Conservation (phyloP, 331 rosid genomes). For the Malus hybrid region DNA sequence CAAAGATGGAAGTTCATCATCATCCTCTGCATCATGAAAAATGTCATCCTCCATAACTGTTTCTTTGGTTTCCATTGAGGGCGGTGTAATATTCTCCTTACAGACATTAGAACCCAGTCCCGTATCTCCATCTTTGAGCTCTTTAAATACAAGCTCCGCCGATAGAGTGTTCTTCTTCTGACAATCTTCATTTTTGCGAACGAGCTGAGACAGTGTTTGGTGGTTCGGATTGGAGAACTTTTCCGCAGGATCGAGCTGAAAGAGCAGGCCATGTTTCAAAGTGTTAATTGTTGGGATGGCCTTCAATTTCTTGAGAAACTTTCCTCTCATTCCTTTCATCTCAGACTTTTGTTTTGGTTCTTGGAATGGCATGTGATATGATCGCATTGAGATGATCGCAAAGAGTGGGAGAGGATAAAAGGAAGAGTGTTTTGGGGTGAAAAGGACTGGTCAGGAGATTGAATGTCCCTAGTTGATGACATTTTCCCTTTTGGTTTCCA, state of each 20-base stretch:
- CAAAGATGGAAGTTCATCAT: constrained; percentile 31
- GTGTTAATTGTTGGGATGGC: constrained; percentile 46
- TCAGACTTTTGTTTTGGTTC: constrained; percentile 7
- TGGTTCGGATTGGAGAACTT: constrained; percentile 23
- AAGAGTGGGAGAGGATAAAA: constrained; percentile 13
- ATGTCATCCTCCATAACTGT: neutral
- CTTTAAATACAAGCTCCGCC: constrained; percentile 1
- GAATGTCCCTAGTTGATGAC: constrained; percentile 29
- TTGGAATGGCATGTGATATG: constrained; percentile 25
- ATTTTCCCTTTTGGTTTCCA: constrained; percentile 30
- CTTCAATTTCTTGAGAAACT: constrained; percentile 48
- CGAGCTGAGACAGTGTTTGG: constrained; percentile 24
- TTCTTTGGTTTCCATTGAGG: constrained; percentile 17
- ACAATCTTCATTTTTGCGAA: constrained; percentile 23
- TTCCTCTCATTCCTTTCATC: constrained; percentile 56
- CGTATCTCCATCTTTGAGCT: constrained; percentile 34
- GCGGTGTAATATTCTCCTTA: constrained; percentile 17
- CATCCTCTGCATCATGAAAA: constrained; percentile 4
- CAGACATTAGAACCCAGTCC: constrained; percentile 20
- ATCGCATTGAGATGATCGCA: constrained; percentile 14
- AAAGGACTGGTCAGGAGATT: constrained; percentile 29
- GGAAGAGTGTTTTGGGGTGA: constrained; percentile 13
- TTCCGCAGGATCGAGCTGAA: constrained; percentile 39
- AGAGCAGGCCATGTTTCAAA: constrained; percentile 50
- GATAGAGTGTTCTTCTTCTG: constrained; percentile 9